A percentile compares a stretch with the other conserved stretches of the same genome.
Evolutionary conservation across 129 eudicot species (phyloP).

Genomic region (Pseudognaphalium luteoalbum): DNA sequence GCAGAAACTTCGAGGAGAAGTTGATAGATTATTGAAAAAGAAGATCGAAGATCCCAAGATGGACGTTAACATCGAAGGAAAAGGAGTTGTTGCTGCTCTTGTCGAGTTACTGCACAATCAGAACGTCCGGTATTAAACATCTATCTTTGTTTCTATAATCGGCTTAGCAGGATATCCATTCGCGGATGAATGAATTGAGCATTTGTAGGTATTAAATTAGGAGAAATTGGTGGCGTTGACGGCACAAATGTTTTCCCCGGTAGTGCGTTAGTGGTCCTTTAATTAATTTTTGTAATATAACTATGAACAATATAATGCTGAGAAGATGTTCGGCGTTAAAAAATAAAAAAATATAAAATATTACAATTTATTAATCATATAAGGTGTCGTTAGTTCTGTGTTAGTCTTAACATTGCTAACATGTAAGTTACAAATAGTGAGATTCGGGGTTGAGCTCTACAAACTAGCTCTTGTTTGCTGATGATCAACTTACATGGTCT

Average conservation of each 20-base stretch:
- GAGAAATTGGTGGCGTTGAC: too few species aligned
- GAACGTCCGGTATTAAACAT: slow-evolving; percentile 47
- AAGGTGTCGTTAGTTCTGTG: too few species aligned
- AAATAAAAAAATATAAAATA: too few species aligned
- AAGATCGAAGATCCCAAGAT: slow-evolving; percentile 87
- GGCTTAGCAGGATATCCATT: neutral
- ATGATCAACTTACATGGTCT: too few species aligned
- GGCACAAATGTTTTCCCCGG: too few species aligned
- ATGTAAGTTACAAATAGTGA: too few species aligned
- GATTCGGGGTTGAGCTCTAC: too few species aligned
- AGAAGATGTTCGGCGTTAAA: neutral
- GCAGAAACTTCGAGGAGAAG: slow-evolving; percentile 91
- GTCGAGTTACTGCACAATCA: slow-evolving; percentile 85
- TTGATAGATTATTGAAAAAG: slow-evolving; percentile 69
- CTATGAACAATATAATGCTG: neutral
- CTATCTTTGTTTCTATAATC: neutral
- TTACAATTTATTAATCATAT: too few species aligned
- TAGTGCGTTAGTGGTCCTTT: too few species aligned
- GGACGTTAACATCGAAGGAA: slow-evolving; percentile 70
- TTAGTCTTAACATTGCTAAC: too few species aligned
- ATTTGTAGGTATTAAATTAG: neutral
- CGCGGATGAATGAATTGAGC: neutral
- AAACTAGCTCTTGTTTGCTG: too few species aligned
- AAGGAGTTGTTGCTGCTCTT: slow-evolving; percentile 89
- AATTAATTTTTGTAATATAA: neutral